phyloP scores from a whole-genome alignment of 805 yeast species.

The Priceomyces fermenticarens region DNA sequence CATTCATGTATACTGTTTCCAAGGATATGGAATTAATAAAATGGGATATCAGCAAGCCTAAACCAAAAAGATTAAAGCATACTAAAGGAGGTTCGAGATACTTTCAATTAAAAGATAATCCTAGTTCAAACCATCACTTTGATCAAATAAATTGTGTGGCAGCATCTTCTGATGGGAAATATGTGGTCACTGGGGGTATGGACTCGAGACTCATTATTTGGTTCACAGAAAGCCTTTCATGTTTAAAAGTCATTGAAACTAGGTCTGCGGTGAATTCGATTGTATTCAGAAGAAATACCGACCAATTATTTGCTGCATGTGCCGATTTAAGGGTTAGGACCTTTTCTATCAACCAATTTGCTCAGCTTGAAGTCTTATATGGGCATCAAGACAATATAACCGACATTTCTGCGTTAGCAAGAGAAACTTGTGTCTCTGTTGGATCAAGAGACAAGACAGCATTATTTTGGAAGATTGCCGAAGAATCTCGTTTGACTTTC shows the following conservation, averaged over 20 bases:
- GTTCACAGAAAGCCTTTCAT: slow-evolving; percentile 76
- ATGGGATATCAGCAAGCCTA: slow-evolving; percentile 62
- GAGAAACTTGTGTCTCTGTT: slow-evolving; percentile 93
- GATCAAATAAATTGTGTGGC: slow-evolving; percentile 78
- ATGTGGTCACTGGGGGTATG: slow-evolving; percentile 86
- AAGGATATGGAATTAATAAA: slow-evolving; percentile 79
- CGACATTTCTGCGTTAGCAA: slow-evolving; percentile 75
- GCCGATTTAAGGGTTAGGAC: slow-evolving; percentile 90
- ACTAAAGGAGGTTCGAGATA: slow-evolving; percentile 58
- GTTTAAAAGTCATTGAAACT: slow-evolving; percentile 75
- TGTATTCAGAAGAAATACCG: slow-evolving; percentile 74
- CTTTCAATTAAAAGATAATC: slow-evolving; percentile 43
- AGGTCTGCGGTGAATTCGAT: slow-evolving; percentile 71
- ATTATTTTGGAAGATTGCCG: slow-evolving; percentile 94
- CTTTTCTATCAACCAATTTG: slow-evolving; percentile 77
- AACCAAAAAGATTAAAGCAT: slow-evolving; percentile 66
- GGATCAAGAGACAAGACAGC: slow-evolving; percentile 95
- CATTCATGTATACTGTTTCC: slow-evolving; percentile 72
- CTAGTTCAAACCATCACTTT: slow-evolving; percentile 66
- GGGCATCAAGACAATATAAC: slow-evolving; percentile 93
- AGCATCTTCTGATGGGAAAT: slow-evolving; percentile 82
- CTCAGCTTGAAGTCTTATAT: slow-evolving; percentile 85
- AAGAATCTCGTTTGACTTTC: slow-evolving; percentile 89
- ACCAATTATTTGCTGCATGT: slow-evolving; percentile 88
- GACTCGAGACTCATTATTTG: slow-evolving; percentile 82